Evolutionary conservation across 2,329 filamentous ascomycete species (phyloP).

Genomic region (Cladophialophora bantiana): DNA sequence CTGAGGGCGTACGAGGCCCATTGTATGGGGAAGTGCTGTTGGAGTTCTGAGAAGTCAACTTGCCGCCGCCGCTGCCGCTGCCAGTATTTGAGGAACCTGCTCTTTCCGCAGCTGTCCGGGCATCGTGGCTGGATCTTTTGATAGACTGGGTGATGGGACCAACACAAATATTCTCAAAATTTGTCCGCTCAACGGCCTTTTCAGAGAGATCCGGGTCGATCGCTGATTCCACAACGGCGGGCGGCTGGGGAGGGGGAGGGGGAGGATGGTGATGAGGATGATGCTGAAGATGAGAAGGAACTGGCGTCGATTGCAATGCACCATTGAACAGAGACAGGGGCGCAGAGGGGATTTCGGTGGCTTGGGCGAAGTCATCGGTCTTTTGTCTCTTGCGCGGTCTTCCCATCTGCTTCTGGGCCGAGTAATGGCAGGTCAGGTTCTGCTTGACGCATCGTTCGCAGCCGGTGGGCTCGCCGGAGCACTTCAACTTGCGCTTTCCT

Average conservation of each 20-base stretch:
- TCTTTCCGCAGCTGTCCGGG: constrained; percentile 4
- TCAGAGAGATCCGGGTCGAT: constrained; percentile 31
- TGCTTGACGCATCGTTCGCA: constrained; percentile 54
- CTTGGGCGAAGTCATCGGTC: constrained; percentile 42
- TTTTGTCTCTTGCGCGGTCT: constrained; percentile 53
- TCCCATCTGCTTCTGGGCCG: constrained; percentile 57
- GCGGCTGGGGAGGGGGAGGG: not conserved
- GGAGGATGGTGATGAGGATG: constrained; percentile 11
- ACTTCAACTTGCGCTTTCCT: constrained; percentile 59
- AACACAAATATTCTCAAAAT: constrained; percentile 39
- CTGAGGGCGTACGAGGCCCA: constrained; percentile 28
- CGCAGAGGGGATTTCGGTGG: constrained; percentile 18
- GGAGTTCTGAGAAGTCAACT: constrained; percentile 8
- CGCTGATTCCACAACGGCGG: constrained; percentile 11
- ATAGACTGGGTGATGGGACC: constrained; percentile 33
- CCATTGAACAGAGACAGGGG: not conserved
- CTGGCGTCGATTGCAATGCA: not conserved
- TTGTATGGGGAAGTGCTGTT: constrained; percentile 28
- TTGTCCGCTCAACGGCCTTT: constrained; percentile 30
- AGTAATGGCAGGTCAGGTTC: constrained; percentile 53
- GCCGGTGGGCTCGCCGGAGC: constrained; percentile 53
- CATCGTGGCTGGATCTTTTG: constrained; percentile 17
- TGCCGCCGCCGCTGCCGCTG: constrained; percentile 4
- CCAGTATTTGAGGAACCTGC: constrained; percentile 1
- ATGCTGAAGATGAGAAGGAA: not conserved